Conservation (phyloP, 257 asterid species). For the Jaltomata sinuosa region DNA sequence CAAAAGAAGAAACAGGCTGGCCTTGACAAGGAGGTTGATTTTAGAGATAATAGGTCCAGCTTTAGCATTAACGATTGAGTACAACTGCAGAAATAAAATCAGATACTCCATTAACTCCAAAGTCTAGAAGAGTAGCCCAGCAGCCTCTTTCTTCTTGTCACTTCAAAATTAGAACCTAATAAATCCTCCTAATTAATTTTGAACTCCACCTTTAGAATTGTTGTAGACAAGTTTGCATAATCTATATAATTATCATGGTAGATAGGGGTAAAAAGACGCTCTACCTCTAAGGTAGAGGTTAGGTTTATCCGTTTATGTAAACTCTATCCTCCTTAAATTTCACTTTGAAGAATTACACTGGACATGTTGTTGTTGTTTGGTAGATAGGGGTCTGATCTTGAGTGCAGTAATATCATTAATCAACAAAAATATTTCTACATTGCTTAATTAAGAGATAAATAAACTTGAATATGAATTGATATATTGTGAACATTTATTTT, state of each 20-base stretch:
- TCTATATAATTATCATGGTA: neutral
- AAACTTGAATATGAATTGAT: neutral
- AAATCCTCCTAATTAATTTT: neutral
- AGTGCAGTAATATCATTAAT: neutral
- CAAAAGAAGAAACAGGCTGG: constrained; percentile 1
- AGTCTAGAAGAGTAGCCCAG: neutral
- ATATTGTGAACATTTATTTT: neutral
- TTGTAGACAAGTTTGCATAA: neutral
- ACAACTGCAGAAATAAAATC: neutral
- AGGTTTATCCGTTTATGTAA: too few species aligned
- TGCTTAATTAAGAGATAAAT: neutral
- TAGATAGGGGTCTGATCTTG: neutral
- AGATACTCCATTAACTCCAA: neutral
- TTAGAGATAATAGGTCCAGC: constrained; percentile 1
- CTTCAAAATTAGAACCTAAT: neutral
- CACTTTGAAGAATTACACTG: too few species aligned
- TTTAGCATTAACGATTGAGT: constrained; percentile 1
- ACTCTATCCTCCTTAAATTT: too few species aligned
- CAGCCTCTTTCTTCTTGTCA: neutral
- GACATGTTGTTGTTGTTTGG: too few species aligned
- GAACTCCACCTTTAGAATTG: neutral
- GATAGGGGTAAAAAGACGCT: too few species aligned
- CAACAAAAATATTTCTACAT: neutral
- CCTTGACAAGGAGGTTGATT: neutral
- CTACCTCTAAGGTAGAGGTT: too few species aligned